Conservation (phyloP, 1,284 basidiomycete genomes). For the Agaricales sp. region DNA sequence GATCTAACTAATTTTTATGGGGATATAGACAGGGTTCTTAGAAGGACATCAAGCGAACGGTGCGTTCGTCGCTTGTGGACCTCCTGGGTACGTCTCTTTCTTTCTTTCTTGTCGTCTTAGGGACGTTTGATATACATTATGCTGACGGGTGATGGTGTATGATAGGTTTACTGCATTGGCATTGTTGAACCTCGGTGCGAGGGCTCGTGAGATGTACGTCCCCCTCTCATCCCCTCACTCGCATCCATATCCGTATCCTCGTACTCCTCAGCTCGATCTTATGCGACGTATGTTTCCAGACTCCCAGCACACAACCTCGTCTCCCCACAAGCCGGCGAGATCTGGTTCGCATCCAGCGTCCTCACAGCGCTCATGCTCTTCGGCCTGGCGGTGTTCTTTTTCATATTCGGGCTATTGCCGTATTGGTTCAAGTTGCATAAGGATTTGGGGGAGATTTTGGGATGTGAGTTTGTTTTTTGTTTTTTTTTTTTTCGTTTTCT, state of each 20-base stretch:
- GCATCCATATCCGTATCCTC: conserved; percentile 6
- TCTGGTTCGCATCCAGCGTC: conserved; percentile 35
- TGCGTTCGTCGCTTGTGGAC: conserved; percentile 36
- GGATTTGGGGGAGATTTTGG: conserved; percentile 35
- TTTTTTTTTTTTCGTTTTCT: background rate
- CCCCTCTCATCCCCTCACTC: conserved; percentile 5
- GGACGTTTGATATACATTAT: background rate
- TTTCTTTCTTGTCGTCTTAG: background rate
- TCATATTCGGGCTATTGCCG: conserved; percentile 32
- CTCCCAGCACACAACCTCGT: conserved; percentile 27
- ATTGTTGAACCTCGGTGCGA: conserved; percentile 32
- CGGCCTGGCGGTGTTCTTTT: conserved; percentile 37
- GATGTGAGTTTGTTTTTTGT: conserved; percentile 23
- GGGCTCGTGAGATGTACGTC: conserved; percentile 28
- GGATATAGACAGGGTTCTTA: conserved; percentile 37
- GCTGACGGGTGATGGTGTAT: no score
- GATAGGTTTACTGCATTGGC: conserved; percentile 33
- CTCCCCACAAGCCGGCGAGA: conserved; percentile 31
- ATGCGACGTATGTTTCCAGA: conserved; percentile 14
- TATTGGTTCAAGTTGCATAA: conserved; percentile 43
- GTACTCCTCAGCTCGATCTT: conserved; percentile 1
- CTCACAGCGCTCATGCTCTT: conserved; percentile 30
- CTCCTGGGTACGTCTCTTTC: conserved; percentile 21
- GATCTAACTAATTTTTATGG: background rate
- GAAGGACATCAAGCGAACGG: conserved; percentile 40